A percentile compares a stretch with the other conserved stretches of the same genome.
Evolutionary conservation across 106 monocot genomes (phyloP).

Genomic region (Acorus calamus): DNA sequence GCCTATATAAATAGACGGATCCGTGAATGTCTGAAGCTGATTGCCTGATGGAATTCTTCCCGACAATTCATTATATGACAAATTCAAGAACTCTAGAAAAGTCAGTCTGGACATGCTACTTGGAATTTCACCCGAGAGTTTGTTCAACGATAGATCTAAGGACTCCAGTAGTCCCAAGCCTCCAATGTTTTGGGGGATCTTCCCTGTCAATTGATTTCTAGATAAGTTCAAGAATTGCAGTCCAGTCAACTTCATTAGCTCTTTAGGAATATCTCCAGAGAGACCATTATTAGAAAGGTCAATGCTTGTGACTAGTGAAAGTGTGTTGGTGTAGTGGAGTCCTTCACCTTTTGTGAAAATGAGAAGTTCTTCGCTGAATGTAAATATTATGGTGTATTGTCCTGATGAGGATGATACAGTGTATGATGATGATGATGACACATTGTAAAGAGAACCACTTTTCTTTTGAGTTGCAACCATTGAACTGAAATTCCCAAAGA

Average conservation of each 20-base stretch:
- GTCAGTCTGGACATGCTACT: not conserved
- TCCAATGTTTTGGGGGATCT: not conserved
- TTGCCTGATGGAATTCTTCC: not conserved
- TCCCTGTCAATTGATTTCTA: not conserved
- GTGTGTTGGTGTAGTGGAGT: no score
- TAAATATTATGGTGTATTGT: no score
- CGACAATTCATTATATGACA: not conserved
- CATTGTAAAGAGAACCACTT: no score
- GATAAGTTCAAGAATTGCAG: not conserved
- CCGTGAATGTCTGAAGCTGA: not conserved
- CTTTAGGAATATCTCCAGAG: not conserved
- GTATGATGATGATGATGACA: no score
- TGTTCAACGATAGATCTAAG: not conserved
- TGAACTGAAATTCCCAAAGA: no score
- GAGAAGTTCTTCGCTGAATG: no score
- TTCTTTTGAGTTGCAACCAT: no score
- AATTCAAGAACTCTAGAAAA: not conserved
- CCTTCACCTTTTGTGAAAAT: no score
- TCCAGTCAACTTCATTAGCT: not conserved
- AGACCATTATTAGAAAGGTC: slow-evolving; percentile 1
- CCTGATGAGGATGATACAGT: no score
- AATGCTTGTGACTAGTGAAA: not conserved
- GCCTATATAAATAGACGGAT: not conserved
- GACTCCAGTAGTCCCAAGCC: not conserved
- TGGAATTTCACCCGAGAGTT: not conserved